These are phyloP conservation scores for Aspergillus versicolor DNA, from an alignment of 2,329 filamentous ascomycete genomes.

Conservation along the genomic window DNA sequence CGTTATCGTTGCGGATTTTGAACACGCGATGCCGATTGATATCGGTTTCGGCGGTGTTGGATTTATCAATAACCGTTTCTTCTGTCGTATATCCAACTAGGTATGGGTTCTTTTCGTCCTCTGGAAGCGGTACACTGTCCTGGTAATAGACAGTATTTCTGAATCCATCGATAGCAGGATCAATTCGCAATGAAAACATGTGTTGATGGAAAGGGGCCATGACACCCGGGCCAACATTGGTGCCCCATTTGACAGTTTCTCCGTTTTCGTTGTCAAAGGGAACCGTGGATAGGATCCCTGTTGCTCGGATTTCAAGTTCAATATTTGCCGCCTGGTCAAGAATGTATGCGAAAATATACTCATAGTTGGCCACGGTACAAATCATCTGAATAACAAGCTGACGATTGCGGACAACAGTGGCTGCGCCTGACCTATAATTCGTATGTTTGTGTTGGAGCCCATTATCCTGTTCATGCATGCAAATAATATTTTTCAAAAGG, in stretches of 20 bases:
- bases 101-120: conserved; percentile 52
- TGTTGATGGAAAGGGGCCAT: conserved; percentile 73
- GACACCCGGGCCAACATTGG: conserved; percentile 67
- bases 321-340: conserved; percentile 71
- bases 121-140: conserved; percentile 61
- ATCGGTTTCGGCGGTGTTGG: conserved; percentile 51
- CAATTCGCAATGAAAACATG: conserved; percentile 67
- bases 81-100: conserved; percentile 51
- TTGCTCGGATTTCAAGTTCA: conserved; percentile 66
- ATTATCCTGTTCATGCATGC: conserved; percentile 69
- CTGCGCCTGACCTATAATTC: conserved; percentile 66
- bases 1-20: conserved; percentile 57
- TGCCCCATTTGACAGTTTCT: conserved; percentile 64
- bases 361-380: conserved; percentile 71
- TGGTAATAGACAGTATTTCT: conserved; percentile 57
- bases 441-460: conserved; percentile 72
- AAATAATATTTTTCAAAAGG: conserved; percentile 65
- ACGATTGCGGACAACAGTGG: conserved; percentile 62
- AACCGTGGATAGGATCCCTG: conserved; percentile 66
- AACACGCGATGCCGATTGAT: conserved; percentile 52
- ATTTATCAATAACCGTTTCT: conserved; percentile 49
- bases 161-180: conserved; percentile 61
- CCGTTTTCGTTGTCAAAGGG: conserved; percentile 62
- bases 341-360: conserved; percentile 70
- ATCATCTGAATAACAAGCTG: conserved; percentile 69